Evolutionary conservation across 2,329 filamentous ascomycete genomes (phyloP).

Genomic region (Aspergillus sp.): DNA sequence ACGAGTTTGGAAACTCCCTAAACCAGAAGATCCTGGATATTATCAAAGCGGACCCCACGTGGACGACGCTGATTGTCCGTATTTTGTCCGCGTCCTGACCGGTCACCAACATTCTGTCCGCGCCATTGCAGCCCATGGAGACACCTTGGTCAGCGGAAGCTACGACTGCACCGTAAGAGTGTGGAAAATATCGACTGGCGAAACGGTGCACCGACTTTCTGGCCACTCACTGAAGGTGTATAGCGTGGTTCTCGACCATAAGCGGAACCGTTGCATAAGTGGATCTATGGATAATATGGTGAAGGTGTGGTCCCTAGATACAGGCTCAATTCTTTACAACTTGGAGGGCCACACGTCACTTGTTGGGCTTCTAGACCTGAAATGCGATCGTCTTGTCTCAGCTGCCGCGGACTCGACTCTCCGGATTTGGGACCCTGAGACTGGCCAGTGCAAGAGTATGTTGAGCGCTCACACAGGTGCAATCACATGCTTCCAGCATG

Average conservation of each 20-base stretch:
- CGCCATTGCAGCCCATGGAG: conserved; percentile 90
- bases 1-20: conserved; percentile 89
- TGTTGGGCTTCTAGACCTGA: conserved; percentile 86
- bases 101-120: conserved; percentile 93
- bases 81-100: conserved; percentile 82
- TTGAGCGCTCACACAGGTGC: conserved; percentile 93
- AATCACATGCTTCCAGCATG: conserved; percentile 98
- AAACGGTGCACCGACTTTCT: conserved; percentile 76
- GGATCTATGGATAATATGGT: conserved; percentile 98
- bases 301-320: conserved; percentile 94
- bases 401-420: conserved; percentile 94
- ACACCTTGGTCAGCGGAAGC: conserved; percentile 94
- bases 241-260: conserved; percentile 89
- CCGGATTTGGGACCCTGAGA: conserved; percentile 95
- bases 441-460: conserved; percentile 83
- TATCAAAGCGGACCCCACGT: conserved; percentile 76
- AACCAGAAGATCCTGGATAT: conserved; percentile 72
- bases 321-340: conserved; percentile 79
- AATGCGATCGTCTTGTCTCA: conserved; percentile 86
- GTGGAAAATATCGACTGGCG: conserved; percentile 96
- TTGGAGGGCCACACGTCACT: conserved; percentile 91
- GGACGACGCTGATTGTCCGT: conserved; percentile 78
- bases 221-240: conserved; percentile 95
- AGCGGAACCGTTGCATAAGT: conserved; percentile 91
- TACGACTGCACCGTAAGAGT: conserved; percentile 95